phyloP scores from a whole-genome alignment of 306 rosid species.

The Mimosa bimucronata region DNA sequence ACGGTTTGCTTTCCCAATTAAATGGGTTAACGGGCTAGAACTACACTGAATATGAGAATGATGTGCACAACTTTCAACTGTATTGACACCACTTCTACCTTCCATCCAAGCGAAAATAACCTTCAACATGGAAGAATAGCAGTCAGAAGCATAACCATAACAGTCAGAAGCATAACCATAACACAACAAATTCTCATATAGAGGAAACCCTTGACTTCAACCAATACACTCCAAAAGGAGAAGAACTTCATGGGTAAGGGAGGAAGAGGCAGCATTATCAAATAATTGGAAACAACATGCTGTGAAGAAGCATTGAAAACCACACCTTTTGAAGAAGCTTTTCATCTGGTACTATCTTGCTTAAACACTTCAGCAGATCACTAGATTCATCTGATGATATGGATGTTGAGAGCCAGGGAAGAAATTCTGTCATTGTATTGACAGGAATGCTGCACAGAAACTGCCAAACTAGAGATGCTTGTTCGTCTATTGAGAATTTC shows the following conservation, averaged over 20 bases:
- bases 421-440: conserved; percentile 88
- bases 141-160: conserved; percentile 17
- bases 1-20: conserved; percentile 54
- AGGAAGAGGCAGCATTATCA: neutral
- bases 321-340: conserved; percentile 94
- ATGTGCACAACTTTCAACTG: conserved; percentile 44
- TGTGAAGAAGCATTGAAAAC: conserved; percentile 36
- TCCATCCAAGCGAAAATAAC: conserved; percentile 97
- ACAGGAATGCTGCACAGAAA: conserved; percentile 98
- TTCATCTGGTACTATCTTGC: conserved; percentile 86
- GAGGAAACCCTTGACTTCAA: conserved; percentile 30
- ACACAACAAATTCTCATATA: conserved; percentile 34
- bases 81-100: conserved; percentile 49
- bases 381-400: conserved; percentile 81
- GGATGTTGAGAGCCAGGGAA: conserved; percentile 93
- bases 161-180: conserved; percentile 19
- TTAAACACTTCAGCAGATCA: conserved; percentile 76
- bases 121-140: conserved; percentile 54
- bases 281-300: conserved; percentile 23
- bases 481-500: conserved; percentile 89
- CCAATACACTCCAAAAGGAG: neutral
- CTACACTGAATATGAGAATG: conserved; percentile 54
- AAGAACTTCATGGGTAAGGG: neutral
- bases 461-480: conserved; percentile 95
- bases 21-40: conserved; percentile 51